A percentile compares a stretch with the other conserved stretches of the same genome.
Conservation (phyloP, 805 yeast genomes). For the Candida michaelii region DNA sequence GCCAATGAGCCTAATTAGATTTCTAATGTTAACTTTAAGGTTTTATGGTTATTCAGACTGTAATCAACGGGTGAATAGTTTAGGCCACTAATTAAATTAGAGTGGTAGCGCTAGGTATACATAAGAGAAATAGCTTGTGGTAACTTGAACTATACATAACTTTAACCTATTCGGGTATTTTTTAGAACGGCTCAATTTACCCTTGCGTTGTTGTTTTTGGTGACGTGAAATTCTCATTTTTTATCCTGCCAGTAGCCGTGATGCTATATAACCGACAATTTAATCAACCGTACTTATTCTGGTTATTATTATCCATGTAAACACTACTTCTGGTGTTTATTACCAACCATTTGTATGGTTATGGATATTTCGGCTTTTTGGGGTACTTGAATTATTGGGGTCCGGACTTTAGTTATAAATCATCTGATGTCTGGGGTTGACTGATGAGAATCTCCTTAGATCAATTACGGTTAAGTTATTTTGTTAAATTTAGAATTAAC, state of each 20-base stretch:
- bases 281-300: background rate
- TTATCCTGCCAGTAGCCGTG: conserved; percentile 3
- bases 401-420: background rate
- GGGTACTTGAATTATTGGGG: background rate
- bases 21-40: conserved; percentile 1
- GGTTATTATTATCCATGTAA: background rate
- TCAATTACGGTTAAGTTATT: no score
- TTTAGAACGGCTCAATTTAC: background rate
- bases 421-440: background rate
- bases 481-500: no score
- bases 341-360: no score
- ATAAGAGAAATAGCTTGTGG: no score
- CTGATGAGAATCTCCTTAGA: no score
- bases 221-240: conserved; percentile 3
- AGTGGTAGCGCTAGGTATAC: no score
- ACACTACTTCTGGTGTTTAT: no score
- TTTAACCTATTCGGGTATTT: background rate
- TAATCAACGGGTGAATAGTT: no score
- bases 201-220: background rate
- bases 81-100: no score
- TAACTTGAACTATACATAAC: no score
- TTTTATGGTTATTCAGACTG: background rate
- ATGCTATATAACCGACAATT: conserved; percentile 1
- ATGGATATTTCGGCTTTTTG: background rate
- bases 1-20: conserved; percentile 7